Conservation (phyloP, 768 basidiomycete species). For the Boletus tomentosulus region DNA sequence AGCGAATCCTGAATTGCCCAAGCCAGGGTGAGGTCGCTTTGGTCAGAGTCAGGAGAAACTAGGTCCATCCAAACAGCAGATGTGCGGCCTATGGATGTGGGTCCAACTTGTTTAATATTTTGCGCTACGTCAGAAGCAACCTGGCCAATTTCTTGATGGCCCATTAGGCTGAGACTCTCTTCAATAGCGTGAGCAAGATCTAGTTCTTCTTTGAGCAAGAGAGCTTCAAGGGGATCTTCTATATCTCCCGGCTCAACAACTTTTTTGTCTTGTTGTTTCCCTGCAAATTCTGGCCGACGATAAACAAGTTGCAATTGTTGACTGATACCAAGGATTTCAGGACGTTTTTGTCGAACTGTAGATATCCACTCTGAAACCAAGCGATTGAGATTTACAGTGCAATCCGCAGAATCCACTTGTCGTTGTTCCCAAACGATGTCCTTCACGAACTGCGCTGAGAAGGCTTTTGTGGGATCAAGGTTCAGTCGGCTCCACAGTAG, state of each 20-base stretch:
- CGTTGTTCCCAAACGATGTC: constrained; percentile 20
- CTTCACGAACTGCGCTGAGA: constrained; percentile 50
- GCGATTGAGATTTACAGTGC: constrained; percentile 27
- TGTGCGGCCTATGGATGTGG: constrained; percentile 1
- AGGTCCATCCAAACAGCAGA: constrained; percentile 10
- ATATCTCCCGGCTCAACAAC: constrained; percentile 1
- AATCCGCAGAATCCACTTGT: constrained; percentile 15
- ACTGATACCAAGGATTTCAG: constrained; percentile 31
- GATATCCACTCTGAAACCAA: constrained; percentile 32
- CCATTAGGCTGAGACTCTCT: constrained; percentile 37
- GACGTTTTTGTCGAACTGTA: constrained; percentile 15
- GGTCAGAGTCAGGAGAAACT: constrained; percentile 1
- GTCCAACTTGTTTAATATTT: constrained; percentile 3
- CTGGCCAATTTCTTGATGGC: constrained; percentile 2
- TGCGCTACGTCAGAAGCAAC: constrained; percentile 6
- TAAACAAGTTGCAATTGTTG: constrained; percentile 39
- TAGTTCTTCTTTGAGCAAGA: constrained; percentile 34
- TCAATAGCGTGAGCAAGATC: constrained; percentile 45
- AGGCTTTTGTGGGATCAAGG: constrained; percentile 38
- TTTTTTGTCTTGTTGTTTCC: neutral
- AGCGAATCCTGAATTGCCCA: constrained; percentile 31
- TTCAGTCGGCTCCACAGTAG: constrained; percentile 47
- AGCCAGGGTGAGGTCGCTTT: constrained; percentile 21
- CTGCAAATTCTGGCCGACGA: constrained; percentile 21
- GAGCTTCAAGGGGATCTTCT: constrained; percentile 12